These are phyloP conservation scores for Beta macrorhiza DNA, from an alignment of 179 eudicot species.

Conservation along the genomic window DNA sequence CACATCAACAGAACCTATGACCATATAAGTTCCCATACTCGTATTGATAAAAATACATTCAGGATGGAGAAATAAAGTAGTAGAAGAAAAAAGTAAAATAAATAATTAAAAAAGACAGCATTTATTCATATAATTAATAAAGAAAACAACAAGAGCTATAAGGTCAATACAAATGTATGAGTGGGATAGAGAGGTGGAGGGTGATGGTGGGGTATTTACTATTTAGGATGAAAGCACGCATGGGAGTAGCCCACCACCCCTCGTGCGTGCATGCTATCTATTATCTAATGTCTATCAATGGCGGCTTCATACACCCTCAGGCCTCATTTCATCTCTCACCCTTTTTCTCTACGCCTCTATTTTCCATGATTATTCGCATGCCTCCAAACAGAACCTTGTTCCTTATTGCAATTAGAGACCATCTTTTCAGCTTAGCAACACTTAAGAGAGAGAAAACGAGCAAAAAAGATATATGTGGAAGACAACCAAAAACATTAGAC, in stretches of 20 bases:
- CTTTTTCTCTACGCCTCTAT: constrained; percentile 26
- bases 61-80: not conserved
- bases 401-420: constrained; percentile 32
- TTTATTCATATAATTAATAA: not conserved
- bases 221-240: constrained; percentile 34
- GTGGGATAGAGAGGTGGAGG: constrained; percentile 5
- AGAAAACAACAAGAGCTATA: not conserved
- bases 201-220: constrained; percentile 28
- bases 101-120: not conserved
- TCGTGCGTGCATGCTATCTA: constrained; percentile 53
- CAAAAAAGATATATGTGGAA: constrained; percentile 38
- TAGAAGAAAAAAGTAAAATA: not conserved
- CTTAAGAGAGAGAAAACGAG: constrained; percentile 14
- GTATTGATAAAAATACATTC: not conserved
- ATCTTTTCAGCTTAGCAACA: constrained; percentile 48
- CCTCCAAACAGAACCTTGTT: constrained; percentile 51
- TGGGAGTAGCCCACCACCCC: constrained; percentile 47
- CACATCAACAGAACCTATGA: not conserved
- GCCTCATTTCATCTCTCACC: constrained; percentile 15
- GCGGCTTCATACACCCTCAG: constrained; percentile 22
- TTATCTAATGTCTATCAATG: constrained; percentile 40
- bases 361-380: constrained; percentile 71
- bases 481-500: constrained; percentile 42
- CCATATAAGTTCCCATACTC: not conserved
- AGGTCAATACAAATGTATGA: constrained; percentile 8